Base-by-base conservation (phyloP, 345 rosid genomes). In the Citrus reticulata region DNA sequence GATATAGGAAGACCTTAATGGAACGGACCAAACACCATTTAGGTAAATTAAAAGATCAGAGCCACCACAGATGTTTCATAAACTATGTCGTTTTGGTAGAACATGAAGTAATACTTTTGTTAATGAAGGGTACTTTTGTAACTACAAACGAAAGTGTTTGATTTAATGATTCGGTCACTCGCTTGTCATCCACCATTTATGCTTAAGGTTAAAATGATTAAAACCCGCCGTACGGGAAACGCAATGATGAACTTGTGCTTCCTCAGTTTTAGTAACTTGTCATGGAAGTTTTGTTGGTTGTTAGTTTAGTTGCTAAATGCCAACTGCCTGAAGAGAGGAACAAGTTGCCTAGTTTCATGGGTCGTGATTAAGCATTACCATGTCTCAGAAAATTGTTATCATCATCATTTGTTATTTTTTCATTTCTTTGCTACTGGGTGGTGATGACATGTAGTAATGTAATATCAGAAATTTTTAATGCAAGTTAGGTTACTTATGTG, bases 21-120 rank as follows among this genome's bases (percentile, higher is more conserved):
- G 99, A 95, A 72, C 85, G 95, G 67, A 93, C 98, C 67, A 92
- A 91, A 74, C 81, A 87, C 25, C 99, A 93, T 89, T 82, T 93
- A 84, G 98, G 98, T 93, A 83, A 46, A 46, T 46, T 46, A 46
- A 46, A 46, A 46, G 17, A 46, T 46, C 51, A 11, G 51, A 46
- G 10, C 16, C 1, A 46, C 13, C 9, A 17, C 22, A 19, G 1
- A 54, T 17, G 7, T 17, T 54, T 5, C 7, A 17, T 54, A 14
- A 14, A 54, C 58, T 16, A 19, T 54, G 22, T 54, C 58, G 5
- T 54, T 17, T 54, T 17, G 58, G 58, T 54, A 6, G 58, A 54
- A 46, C 51, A 46, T 46, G 51, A 13, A 11, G 51, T 13, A 46
- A 13, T 46, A 13, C 51, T 46, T 3, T 3, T 3, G 51, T 17